Conservation (phyloP, 441 rosid species). For the Populus tomentosa region DNA sequence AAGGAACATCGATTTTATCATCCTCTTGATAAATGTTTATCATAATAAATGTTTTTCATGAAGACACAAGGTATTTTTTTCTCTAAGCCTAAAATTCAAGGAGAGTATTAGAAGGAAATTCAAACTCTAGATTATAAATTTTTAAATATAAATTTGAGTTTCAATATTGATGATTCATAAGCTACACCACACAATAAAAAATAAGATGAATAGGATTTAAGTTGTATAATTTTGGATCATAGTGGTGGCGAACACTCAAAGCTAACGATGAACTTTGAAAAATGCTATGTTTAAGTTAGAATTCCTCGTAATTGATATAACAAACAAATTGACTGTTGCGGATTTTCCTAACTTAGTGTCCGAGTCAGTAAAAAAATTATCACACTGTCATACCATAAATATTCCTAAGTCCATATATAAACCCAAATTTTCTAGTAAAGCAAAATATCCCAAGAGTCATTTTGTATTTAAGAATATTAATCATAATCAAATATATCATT, state of each 20-base stretch:
- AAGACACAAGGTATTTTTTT: not conserved
- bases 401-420: not conserved
- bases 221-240: not conserved
- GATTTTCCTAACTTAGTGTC: no score
- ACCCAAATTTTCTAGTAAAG: not conserved
- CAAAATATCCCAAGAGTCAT: not conserved
- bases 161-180: no score
- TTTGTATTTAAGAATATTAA: not conserved
- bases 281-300: no score
- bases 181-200: no score
- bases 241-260: not conserved
- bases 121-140: no score
- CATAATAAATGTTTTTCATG: not conserved
- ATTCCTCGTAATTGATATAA: no score
- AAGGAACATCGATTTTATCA: not conserved
- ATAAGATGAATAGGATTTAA: not conserved
- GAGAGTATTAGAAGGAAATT: no score
- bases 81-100: no score
- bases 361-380: not conserved
- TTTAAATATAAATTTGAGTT: no score
- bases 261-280: not conserved
- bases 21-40: not conserved
- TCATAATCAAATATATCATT: not conserved
- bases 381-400: not conserved
- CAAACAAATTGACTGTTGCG: no score